These are phyloP conservation scores for Sordariomycetes sp. DNA, from an alignment of 2,329 filamentous ascomycete species.

Conservation along the genomic window DNA sequence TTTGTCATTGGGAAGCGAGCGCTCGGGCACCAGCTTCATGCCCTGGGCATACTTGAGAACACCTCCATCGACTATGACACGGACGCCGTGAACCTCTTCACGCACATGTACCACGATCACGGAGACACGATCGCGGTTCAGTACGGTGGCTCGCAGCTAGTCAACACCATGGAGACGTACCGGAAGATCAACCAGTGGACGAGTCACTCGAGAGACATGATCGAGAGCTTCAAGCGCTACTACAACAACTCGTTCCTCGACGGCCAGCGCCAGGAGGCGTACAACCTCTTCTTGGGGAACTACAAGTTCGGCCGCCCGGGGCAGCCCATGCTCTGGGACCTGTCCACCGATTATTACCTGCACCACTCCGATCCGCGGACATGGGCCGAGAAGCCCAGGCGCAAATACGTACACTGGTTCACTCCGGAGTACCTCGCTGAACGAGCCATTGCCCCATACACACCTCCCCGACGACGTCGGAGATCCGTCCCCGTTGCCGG, in stretches of 20 bases:
- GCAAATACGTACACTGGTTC: constrained; percentile 85
- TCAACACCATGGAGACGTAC: constrained; percentile 99
- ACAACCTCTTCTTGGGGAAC: constrained; percentile 93
- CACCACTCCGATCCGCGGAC: constrained; percentile 77
- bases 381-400: constrained; percentile 51
- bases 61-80: constrained; percentile 84
- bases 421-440: constrained; percentile 61
- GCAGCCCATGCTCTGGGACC: constrained; percentile 93
- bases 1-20: constrained; percentile 96
- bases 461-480: background rate
- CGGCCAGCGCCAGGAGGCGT: constrained; percentile 94
- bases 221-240: constrained; percentile 97
- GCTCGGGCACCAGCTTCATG: constrained; percentile 83
- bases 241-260: constrained; percentile 99
- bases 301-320: constrained; percentile 77
- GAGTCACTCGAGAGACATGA: constrained; percentile 94
- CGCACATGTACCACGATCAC: constrained; percentile 96
- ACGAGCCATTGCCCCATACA: constrained; percentile 35
- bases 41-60: constrained; percentile 74
- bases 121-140: constrained; percentile 97
- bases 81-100: constrained; percentile 91
- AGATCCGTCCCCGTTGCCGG: constrained; percentile 33
- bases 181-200: constrained; percentile 99
- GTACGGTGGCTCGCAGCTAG: constrained; percentile 92
- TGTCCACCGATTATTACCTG: constrained; percentile 89